These are phyloP conservation scores for Candida oleophila DNA, from an alignment of 805 yeast species.

Conservation along the genomic window DNA sequence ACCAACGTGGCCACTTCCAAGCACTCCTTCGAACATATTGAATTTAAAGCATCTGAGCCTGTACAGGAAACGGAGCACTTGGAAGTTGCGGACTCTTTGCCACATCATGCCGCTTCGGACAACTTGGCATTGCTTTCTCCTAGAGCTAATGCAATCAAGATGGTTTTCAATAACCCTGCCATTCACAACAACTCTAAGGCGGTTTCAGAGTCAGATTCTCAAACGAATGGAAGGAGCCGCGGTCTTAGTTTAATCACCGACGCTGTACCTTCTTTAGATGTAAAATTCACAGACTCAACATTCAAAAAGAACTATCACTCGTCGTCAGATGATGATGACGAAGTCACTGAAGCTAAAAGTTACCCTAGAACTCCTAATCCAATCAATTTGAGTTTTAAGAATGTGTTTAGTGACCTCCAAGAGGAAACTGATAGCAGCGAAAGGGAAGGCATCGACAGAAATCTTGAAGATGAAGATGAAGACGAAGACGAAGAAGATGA, in stretches of 20 bases:
- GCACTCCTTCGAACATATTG: constrained; percentile 1
- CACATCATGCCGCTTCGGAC: constrained; percentile 1
- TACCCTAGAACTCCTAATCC: constrained; percentile 46
- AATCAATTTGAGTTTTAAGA: constrained; percentile 26
- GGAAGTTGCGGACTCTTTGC: background rate
- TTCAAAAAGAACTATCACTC: constrained; percentile 19
- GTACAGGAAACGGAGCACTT: background rate
- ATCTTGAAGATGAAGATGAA: constrained; percentile 15
- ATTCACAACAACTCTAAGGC: too few species aligned
- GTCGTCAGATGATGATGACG: constrained; percentile 21
- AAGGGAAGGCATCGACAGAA: constrained; percentile 16
- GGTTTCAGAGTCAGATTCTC: too few species aligned
- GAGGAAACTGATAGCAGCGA: constrained; percentile 15
- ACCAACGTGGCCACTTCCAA: background rate
- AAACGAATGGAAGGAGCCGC: background rate
- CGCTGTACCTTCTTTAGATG: constrained; percentile 9
- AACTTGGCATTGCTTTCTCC: constrained; percentile 26
- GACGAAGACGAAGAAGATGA: constrained; percentile 20
- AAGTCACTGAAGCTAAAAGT: constrained; percentile 40
- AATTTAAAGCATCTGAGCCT: background rate
- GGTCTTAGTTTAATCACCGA: background rate
- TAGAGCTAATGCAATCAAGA: constrained; percentile 39
- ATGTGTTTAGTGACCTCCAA: constrained; percentile 23
- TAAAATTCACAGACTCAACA: constrained; percentile 22
- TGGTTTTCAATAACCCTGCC: constrained; percentile 44